phyloP scores from a whole-genome alignment of 805 yeast genomes.

The Nakazawaea ernobii region DNA sequence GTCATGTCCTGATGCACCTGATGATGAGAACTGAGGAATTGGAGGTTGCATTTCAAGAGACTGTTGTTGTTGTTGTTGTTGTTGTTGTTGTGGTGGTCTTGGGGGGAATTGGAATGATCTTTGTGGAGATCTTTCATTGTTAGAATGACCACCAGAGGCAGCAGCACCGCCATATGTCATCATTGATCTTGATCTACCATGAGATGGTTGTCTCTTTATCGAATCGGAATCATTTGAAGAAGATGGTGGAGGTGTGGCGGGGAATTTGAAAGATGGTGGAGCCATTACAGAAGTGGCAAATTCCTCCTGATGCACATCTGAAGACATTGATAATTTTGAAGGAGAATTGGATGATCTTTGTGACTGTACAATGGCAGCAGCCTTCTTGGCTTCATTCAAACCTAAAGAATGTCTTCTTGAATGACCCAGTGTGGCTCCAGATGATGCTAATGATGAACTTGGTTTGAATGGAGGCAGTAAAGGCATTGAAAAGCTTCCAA shows the following conservation, averaged over 20 bases:
- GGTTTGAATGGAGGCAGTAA: constrained; percentile 7
- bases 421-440: constrained; percentile 56
- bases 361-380: constrained; percentile 89
- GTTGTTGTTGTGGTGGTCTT: constrained; percentile 15
- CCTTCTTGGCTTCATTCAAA: constrained; percentile 85
- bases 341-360: constrained; percentile 46
- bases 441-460: constrained; percentile 3
- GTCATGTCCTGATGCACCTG: constrained; percentile 20
- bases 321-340: constrained; percentile 19
- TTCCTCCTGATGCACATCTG: constrained; percentile 11
- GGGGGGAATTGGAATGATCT: constrained; percentile 65
- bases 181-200: constrained; percentile 30
- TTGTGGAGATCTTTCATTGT: constrained; percentile 33
- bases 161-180: constrained; percentile 11
- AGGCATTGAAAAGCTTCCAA: constrained; percentile 6
- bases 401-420: constrained; percentile 89
- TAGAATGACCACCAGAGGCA: constrained; percentile 15
- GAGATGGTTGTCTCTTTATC: constrained; percentile 17
- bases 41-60: constrained; percentile 38
- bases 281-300: constrained; percentile 15
- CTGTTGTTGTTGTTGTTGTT: constrained; percentile 8
- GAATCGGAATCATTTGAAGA: constrained; percentile 14
- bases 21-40: constrained; percentile 41
- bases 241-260: constrained; percentile 32
- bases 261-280: constrained; percentile 49